Base-by-base conservation (phyloP, 2,329 filamentous ascomycete genomes). In the Fusarium beomiforme region DNA sequence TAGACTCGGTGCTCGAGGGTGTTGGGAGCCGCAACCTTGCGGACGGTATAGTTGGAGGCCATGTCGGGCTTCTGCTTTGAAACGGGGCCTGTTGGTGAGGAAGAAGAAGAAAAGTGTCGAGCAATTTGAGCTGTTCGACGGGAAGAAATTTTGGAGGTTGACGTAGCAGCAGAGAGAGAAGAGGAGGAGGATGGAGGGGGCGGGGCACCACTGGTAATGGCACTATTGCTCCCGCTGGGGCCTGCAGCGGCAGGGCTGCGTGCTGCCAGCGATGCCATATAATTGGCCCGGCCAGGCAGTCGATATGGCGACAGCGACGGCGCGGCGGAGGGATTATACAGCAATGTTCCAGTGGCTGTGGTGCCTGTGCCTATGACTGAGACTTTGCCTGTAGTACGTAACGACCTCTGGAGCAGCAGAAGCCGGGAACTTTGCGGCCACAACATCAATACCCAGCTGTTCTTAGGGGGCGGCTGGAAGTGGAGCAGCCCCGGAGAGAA, bases 1-100 rank as follows among this genome's bases (percentile, higher is more conserved):
- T 92, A 99, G 85, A 98, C 91, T 81, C 96, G 93, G 90, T 97
- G 94, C 88, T 98, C 95, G 82, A 97, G 88, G 78, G 96, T 98
- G 89, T 98, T 92, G 79, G 94, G 90, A 79, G 93, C 90, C 79
- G 88, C 96, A 81, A 97, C 88, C 89, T 97, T 98, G 86, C 95
- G 92, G 81, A 92, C 84, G 79, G 87, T 88, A 87, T 94, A 99
- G 72, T 83, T 82, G 70, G 89, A 88, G 72, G 89, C 83, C 86
- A 92, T 90, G 79, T 59, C 74, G 71, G 75, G 66, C 63, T 72
- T 54, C 60, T 72, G 63, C 39, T 60, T 58, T 49, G 58, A 46
- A 43, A 49, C 54, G 12, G 66, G 67, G 24, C 54, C 66, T 59
- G 61, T 67, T 58, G 73, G 57, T 54, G 72, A 59, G 23, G 73